Conservation (phyloP, 306 rosid genomes). For the Dryas drummondii region DNA sequence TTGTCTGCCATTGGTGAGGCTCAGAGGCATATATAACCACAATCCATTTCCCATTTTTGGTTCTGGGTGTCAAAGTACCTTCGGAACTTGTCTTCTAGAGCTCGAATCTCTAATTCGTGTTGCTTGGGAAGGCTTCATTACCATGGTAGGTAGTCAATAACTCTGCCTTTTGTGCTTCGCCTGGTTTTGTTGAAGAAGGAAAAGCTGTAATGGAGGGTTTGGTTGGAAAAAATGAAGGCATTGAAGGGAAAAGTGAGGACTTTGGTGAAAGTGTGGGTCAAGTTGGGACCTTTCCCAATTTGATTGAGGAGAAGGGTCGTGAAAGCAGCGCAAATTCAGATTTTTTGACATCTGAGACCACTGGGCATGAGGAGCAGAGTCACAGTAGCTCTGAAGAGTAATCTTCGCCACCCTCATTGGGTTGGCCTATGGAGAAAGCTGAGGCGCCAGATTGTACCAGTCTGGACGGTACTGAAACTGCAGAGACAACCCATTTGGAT, state of each 20-base stretch:
- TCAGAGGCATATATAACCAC: constrained; percentile 28
- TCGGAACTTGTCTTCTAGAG: constrained; percentile 37
- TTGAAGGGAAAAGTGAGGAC: constrained; percentile 28
- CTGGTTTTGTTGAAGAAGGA: constrained; percentile 36
- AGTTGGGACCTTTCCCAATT: constrained; percentile 40
- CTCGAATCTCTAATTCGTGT: constrained; percentile 45
- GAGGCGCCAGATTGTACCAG: constrained; percentile 38
- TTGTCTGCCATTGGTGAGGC: constrained; percentile 43
- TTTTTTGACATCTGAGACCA: constrained; percentile 71
- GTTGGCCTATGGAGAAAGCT: constrained; percentile 57
- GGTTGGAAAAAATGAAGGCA: constrained; percentile 35
- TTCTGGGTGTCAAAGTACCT: constrained; percentile 57
- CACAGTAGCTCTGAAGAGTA: constrained; percentile 65
- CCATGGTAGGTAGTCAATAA: constrained; percentile 52
- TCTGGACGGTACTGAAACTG: constrained; percentile 30
- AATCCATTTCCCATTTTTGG: constrained; percentile 49
- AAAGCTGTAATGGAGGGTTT: constrained; percentile 51
- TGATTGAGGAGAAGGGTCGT: constrained; percentile 60
- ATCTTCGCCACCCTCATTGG: constrained; percentile 61
- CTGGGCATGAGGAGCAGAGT: constrained; percentile 72
- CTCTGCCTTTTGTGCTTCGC: constrained; percentile 49
- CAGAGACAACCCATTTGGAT: constrained; percentile 40
- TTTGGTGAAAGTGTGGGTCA: constrained; percentile 32
- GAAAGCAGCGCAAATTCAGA: constrained; percentile 79
- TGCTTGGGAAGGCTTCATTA: constrained; percentile 48